Evolutionary conservation across 345 rosid species (phyloP).

Genomic region (Arabidopsis thaliana): DNA sequence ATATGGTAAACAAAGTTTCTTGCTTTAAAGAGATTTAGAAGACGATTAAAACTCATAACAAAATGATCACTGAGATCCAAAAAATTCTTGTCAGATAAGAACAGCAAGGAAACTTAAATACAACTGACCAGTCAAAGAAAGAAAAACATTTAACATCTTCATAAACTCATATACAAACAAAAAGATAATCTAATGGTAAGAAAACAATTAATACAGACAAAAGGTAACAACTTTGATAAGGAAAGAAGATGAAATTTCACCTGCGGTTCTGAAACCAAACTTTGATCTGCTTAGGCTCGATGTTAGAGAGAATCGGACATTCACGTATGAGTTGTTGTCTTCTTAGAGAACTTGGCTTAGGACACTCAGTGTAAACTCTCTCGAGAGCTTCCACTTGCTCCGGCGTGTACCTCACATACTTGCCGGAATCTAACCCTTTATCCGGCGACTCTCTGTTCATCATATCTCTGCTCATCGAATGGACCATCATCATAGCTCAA

Average conservation of each 20-base stretch:
- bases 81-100: conserved; percentile 12
- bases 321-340: conserved; percentile 49
- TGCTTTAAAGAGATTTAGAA: conserved; percentile 3
- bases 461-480: conserved; percentile 47
- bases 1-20: conserved; percentile 16
- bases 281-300: conserved; percentile 50
- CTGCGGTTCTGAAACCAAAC: conserved; percentile 54
- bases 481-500: conserved; percentile 52
- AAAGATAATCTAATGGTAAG: no score
- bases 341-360: conserved; percentile 48
- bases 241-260: conserved; percentile 13
- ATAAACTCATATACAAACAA: neutral
- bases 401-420: conserved; percentile 49
- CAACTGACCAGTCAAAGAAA: neutral
- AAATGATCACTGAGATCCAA: conserved; percentile 32
- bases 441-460: conserved; percentile 47
- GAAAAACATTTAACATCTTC: neutral
- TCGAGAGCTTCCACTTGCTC: conserved; percentile 51
- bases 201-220: neutral
- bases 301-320: conserved; percentile 49
- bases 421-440: conserved; percentile 48
- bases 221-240: no score
- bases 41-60: conserved; percentile 14
- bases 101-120: neutral
- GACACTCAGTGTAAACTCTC: conserved; percentile 50